A percentile compares a stretch with the other conserved stretches of the same genome.
These are phyloP conservation scores for Pontederia paniculata DNA, from an alignment of 176 grass and related monocot genomes.

Conservation along the genomic window DNA sequence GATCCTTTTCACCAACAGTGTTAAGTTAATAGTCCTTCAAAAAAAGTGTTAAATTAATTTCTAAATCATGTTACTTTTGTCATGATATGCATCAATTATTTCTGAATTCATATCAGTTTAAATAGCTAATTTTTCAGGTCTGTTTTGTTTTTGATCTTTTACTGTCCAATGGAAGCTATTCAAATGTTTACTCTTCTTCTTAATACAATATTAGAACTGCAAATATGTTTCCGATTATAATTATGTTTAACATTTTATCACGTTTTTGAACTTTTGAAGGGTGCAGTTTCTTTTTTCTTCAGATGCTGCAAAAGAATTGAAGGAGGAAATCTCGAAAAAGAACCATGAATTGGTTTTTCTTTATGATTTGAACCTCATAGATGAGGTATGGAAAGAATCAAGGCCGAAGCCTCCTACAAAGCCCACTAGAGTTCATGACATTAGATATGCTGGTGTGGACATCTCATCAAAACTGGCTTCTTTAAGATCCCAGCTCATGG, in stretches of 20 bases:
- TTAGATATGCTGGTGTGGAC: conserved; percentile 87
- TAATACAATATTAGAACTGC: background rate
- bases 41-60: too few relatives aligned
- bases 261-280: conserved; percentile 54
- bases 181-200: too few relatives aligned
- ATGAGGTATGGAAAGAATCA: conserved; percentile 75
- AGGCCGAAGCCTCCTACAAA: conserved; percentile 49
- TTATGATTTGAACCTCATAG: conserved; percentile 63
- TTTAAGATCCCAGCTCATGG: conserved; percentile 65
- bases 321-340: conserved; percentile 63
- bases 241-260: conserved; percentile 20
- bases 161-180: too few relatives aligned
- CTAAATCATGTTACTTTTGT: too few relatives aligned
- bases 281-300: conserved; percentile 98
- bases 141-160: too few relatives aligned
- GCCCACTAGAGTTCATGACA: conserved; percentile 71
- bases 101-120: too few relatives aligned
- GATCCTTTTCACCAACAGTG: too few relatives aligned
- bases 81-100: too few relatives aligned
- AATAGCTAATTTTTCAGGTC: too few relatives aligned
- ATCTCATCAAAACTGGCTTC: conserved; percentile 62
- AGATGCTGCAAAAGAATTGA: conserved; percentile 79
- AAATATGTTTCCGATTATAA: background rate
- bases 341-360: conserved; percentile 76
- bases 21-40: too few relatives aligned